Evolutionary conservation across 305 asterid species (phyloP).

Genomic region (Plantago coronopus): DNA sequence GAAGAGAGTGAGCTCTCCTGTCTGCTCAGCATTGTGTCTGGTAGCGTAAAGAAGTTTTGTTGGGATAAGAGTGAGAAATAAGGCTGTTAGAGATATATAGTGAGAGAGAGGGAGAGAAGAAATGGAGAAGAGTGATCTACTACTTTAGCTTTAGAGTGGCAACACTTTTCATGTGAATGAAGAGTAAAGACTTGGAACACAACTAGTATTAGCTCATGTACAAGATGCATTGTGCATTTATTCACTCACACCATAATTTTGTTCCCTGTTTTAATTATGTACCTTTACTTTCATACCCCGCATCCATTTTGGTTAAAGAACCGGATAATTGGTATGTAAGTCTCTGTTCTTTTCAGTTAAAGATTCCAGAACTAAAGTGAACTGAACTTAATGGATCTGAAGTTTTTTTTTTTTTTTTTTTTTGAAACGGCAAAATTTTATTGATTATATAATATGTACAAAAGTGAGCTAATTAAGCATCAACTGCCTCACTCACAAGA

Average conservation of each 20-base stretch:
- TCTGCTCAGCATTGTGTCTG: conserved; percentile 47
- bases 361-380: no score
- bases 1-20: conserved; percentile 78
- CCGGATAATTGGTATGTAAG: no score
- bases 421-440: no score
- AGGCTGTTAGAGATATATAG: neutral
- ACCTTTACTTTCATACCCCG: no score
- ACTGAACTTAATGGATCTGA: no score
- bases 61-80: no score
- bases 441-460: no score
- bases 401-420: no score
- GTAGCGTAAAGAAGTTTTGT: conserved; percentile 2
- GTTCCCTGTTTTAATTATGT: neutral
- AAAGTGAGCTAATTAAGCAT: no score
- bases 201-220: neutral
- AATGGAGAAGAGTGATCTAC: conserved; percentile 10
- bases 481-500: no score
- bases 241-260: neutral
- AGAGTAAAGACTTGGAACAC: neutral
- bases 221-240: neutral
- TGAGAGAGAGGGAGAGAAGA: conserved; percentile 21
- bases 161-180: conserved; percentile 9
- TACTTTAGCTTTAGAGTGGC: conserved; percentile 9
- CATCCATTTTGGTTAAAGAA: no score
- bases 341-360: no score